phyloP scores from a whole-genome alignment of 345 rosid species.

The Citrus glauca region DNA sequence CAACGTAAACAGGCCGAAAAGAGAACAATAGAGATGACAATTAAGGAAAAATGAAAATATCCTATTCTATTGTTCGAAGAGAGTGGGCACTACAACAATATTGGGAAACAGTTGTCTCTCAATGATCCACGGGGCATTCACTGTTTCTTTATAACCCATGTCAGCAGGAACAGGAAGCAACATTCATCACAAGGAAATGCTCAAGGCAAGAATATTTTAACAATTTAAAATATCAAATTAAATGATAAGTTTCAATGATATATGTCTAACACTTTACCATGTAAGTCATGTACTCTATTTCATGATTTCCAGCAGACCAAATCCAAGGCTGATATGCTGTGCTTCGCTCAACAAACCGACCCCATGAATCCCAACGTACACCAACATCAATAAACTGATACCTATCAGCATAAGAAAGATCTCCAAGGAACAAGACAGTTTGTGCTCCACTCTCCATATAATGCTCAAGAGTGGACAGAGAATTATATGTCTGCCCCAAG shows the following conservation, averaged over 20 bases:
- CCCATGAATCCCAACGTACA: slow-evolving; percentile 92
- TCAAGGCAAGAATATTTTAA: not conserved
- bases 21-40: not conserved
- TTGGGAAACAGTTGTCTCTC: not conserved
- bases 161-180: not conserved
- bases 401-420: slow-evolving; percentile 94
- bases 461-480: slow-evolving; percentile 84
- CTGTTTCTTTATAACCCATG: not conserved
- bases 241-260: not conserved
- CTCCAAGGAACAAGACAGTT: slow-evolving; percentile 83
- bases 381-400: slow-evolving; percentile 77
- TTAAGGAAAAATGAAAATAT: not conserved
- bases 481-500: slow-evolving; percentile 93
- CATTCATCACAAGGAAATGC: not conserved
- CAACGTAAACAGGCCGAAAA: not conserved
- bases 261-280: slow-evolving; percentile 49
- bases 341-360: slow-evolving; percentile 76
- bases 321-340: slow-evolving; percentile 96
- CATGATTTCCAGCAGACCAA: slow-evolving; percentile 96
- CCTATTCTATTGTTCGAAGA: too few species aligned
- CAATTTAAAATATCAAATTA: not conserved
- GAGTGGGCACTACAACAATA: not conserved
- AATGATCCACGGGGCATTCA: not conserved
- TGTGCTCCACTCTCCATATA: slow-evolving; percentile 83
- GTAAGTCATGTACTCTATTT: slow-evolving; percentile 84